Percentiles rank a stretch among this genome's conserved stretches.
These are phyloP conservation scores for Lactarius sp. DNA, from an alignment of 768 basidiomycete genomes.

Conservation along the genomic window DNA sequence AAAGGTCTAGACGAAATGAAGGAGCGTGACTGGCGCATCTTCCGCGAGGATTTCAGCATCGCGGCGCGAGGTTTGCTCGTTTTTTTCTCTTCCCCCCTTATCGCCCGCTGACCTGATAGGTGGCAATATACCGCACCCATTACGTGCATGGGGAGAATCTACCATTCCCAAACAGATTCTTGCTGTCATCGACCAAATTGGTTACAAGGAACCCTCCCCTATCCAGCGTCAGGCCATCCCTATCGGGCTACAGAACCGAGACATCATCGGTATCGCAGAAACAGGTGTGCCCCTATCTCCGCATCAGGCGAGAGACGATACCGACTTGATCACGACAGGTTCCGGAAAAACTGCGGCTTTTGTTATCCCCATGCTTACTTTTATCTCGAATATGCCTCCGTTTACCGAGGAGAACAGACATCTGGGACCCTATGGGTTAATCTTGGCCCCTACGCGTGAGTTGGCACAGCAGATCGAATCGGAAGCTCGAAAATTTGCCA, in stretches of 20 bases:
- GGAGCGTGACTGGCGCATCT: slow-evolving; percentile 98
- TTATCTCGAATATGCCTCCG: slow-evolving; percentile 80
- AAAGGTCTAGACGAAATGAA: slow-evolving; percentile 91
- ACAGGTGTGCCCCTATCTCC: slow-evolving; percentile 58
- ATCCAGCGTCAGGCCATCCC: slow-evolving; percentile 99
- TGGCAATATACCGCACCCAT: slow-evolving; percentile 88
- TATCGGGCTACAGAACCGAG: slow-evolving; percentile 94
- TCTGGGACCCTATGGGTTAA: slow-evolving; percentile 88
- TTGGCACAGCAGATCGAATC: slow-evolving; percentile 95
- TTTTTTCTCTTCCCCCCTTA: neutral
- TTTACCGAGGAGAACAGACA: slow-evolving; percentile 92
- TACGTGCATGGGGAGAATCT: slow-evolving; percentile 91
- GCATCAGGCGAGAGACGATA: neutral
- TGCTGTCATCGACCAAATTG: slow-evolving; percentile 82
- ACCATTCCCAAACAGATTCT: slow-evolving; percentile 73
- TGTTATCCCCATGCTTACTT: slow-evolving; percentile 95
- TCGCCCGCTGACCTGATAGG: slow-evolving; percentile 41
- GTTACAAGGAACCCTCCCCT: slow-evolving; percentile 94
- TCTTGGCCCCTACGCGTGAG: slow-evolving; percentile 96
- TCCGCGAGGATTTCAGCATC: slow-evolving; percentile 97
- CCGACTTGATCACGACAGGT: slow-evolving; percentile 43
- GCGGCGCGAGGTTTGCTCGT: slow-evolving; percentile 69
- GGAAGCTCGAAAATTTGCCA: slow-evolving; percentile 89
- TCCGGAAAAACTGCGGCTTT: slow-evolving; percentile 99
- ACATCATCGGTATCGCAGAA: slow-evolving; percentile 98